Percentiles rank a stretch among this genome's conserved stretches.
phyloP scores from a whole-genome alignment of 495 filamentous ascomycete species.

The Xylaria acuta region DNA sequence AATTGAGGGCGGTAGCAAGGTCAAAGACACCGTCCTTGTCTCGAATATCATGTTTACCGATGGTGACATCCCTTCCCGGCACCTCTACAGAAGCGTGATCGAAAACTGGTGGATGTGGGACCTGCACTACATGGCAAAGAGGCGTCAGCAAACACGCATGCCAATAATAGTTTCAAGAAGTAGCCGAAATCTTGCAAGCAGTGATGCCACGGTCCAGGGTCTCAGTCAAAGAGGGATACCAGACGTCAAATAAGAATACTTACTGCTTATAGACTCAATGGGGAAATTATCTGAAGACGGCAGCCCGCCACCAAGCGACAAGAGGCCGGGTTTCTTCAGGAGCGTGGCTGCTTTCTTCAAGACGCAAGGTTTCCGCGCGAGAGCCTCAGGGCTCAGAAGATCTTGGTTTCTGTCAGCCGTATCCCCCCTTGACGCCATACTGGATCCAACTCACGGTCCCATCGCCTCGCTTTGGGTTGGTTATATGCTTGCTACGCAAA shows the following conservation, averaged over 20 bases:
- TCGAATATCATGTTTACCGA: slow-evolving; percentile 82
- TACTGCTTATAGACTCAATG: slow-evolving; percentile 44
- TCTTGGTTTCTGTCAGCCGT: slow-evolving; percentile 39
- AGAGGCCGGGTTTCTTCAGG: slow-evolving; percentile 74
- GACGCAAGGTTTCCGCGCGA: slow-evolving; percentile 62
- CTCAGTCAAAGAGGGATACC: not conserved
- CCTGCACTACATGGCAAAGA: slow-evolving; percentile 32
- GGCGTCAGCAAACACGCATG: slow-evolving; percentile 5
- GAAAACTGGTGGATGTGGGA: slow-evolving; percentile 62
- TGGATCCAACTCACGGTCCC: slow-evolving; percentile 71
- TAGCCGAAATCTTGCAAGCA: not conserved
- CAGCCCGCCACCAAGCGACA: slow-evolving; percentile 91
- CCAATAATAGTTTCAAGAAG: not conserved
- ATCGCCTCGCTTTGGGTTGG: slow-evolving; percentile 81
- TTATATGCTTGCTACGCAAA: slow-evolving; percentile 49
- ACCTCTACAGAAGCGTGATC: slow-evolving; percentile 65
- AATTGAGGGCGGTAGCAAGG: slow-evolving; percentile 85
- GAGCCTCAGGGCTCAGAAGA: slow-evolving; percentile 63
- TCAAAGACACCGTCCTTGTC: slow-evolving; percentile 59
- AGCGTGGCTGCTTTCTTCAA: slow-evolving; percentile 78
- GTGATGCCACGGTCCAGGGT: not conserved
- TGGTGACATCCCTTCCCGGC: slow-evolving; percentile 60
- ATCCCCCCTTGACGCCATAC: not conserved
- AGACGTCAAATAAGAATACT: not conserved
- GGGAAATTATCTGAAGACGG: slow-evolving; percentile 92